Percentiles rank a stretch among this genome's conserved stretches.
phyloP scores from a whole-genome alignment of 306 rosid genomes.

The Cucurbita moschata region DNA sequence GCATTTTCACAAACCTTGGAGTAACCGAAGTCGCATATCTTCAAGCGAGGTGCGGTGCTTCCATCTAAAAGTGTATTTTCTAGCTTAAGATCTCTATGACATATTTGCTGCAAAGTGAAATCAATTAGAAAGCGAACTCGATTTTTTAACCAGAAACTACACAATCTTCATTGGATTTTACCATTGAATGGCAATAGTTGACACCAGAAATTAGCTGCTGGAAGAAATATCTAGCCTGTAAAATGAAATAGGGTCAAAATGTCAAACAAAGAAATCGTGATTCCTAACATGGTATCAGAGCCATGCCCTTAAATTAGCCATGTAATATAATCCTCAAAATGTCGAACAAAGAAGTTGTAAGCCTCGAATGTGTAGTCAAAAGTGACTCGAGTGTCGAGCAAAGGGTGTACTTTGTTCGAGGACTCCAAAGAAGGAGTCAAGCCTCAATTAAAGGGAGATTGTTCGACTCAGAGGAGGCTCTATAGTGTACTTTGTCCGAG shows the following conservation, averaged over 20 bases:
- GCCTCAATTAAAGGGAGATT: too few relatives aligned
- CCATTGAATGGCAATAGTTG: constrained; percentile 9
- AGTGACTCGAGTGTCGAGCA: too few relatives aligned
- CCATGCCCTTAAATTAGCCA: too few relatives aligned
- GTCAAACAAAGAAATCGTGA: too few relatives aligned
- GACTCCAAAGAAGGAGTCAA: too few relatives aligned
- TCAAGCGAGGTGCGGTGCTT: constrained; percentile 9
- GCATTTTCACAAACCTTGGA: constrained; percentile 2
- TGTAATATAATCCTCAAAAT: too few relatives aligned
- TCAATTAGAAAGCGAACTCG: background rate
- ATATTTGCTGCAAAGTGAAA: constrained; percentile 34
- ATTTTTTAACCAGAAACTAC: background rate
- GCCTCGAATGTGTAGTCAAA: too few relatives aligned
- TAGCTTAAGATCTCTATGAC: constrained; percentile 52
- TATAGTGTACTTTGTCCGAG: too few relatives aligned
- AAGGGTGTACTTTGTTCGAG: too few relatives aligned
- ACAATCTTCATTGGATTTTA: background rate
- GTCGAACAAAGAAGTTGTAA: too few relatives aligned
- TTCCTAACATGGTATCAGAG: too few relatives aligned
- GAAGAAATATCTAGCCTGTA: constrained; percentile 7
- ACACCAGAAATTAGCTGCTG: constrained; percentile 12
- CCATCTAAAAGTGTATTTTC: constrained; percentile 41
- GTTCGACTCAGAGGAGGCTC: too few relatives aligned
- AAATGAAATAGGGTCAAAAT: background rate
- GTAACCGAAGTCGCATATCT: constrained; percentile 9